Conservation (phyloP, 83 land plant species). For the Isoetes engelmannii region DNA sequence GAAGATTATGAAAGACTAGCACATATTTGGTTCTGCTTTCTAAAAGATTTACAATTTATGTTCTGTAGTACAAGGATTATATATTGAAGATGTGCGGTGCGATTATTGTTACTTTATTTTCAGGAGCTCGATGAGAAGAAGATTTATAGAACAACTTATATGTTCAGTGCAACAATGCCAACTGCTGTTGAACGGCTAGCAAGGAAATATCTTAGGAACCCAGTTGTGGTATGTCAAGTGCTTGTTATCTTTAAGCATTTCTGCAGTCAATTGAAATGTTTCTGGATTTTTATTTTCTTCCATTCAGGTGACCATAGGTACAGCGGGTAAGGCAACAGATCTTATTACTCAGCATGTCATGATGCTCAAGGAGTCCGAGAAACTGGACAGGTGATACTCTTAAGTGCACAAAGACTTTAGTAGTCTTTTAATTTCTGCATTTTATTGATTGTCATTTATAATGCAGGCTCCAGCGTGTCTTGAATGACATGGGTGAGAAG, state of each 20-base stretch:
- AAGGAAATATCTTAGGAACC: conserved; percentile 79
- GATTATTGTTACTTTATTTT: background rate
- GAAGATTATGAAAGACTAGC: no score
- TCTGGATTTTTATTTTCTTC: background rate
- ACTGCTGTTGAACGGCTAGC: conserved; percentile 88
- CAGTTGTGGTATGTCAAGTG: conserved; percentile 58
- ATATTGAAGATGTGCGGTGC: no score
- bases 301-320: conserved; percentile 58
- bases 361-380: conserved; percentile 80
- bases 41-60: no score
- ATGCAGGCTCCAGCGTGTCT: conserved; percentile 47
- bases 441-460: background rate
- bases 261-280: conserved; percentile 5
- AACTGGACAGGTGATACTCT: conserved; percentile 40
- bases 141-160: conserved; percentile 79
- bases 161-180: conserved; percentile 98
- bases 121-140: conserved; percentile 74
- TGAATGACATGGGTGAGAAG: conserved; percentile 76
- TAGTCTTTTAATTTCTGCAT: background rate
- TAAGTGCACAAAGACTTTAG: conserved; percentile 3
- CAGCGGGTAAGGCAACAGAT: conserved; percentile 87
- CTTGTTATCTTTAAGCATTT: background rate
- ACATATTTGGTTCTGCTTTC: no score
- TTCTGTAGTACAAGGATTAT: no score
- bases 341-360: conserved; percentile 79